Base-by-base conservation (phyloP, 2,329 filamentous ascomycete species). In the Alternaria gaisen region DNA sequence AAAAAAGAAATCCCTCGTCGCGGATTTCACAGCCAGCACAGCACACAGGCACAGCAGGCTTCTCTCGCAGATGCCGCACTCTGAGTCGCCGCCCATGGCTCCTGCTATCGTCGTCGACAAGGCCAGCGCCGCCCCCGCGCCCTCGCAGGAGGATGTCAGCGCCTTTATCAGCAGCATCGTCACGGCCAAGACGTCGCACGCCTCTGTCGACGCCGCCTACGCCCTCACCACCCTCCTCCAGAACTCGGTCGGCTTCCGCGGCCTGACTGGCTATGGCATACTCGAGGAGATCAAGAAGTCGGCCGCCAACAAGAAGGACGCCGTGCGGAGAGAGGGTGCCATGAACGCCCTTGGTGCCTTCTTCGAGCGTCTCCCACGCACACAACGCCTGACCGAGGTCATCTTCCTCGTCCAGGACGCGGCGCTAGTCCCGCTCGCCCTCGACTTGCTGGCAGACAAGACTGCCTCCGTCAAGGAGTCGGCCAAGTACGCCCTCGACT, bases 281-380 rank as follows among this genome's bases (percentile, higher is more conserved):
- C 77, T 91, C 47, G 83, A 85, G 22, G 85, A 87, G 65, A 84
- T 90, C 72, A 87, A 87, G 75, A 91, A 97, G 85, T 92, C 92
- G 38, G 93, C 94, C 4, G 83, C 85, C 71, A 93, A 98, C 82
- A 99, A 98, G 88, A 99, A 99, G 85, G 94, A 90, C 80, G 91
- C 90, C 16, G 86, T 90, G 40, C 88, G 87, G 71, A 87, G 94
- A 72, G 95, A 99, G 82, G 93, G 93, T 74, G 91, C 94, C 67
- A 96, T 98, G 88, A 96, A 97, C 79, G 90, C 97, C 42, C 86
- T 98, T 24, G 95, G 96, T 58, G 94, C 96, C 56, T 84, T 99
- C 47, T 94, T 98, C 73, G 95, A 99, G 84, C 89, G 91, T 41
- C 91, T 98, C 75, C 92, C 93, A 46, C 83, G 88, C 47, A 87